Evolutionary conservation across 345 rosid species (phyloP).

Genomic region (Trapa incisa): DNA sequence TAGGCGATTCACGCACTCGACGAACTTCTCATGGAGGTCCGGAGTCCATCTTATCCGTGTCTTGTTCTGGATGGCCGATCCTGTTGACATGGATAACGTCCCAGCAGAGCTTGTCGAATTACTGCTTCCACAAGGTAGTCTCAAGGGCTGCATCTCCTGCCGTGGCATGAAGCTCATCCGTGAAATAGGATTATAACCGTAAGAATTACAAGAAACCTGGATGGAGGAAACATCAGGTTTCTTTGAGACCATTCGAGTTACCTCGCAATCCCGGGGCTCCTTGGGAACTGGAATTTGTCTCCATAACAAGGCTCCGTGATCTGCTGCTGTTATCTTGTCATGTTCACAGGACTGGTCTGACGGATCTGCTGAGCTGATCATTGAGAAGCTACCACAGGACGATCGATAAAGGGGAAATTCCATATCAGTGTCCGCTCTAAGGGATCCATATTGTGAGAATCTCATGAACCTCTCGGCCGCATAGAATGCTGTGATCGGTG

Average conservation of each 20-base stretch:
- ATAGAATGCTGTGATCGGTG: constrained; percentile 41
- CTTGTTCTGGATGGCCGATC: constrained; percentile 25
- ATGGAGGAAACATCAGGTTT: not conserved
- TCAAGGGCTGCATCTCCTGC: too few species aligned
- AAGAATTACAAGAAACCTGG: constrained; percentile 22
- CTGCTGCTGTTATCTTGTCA: not conserved
- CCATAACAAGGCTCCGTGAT: not conserved
- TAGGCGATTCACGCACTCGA: constrained; percentile 59
- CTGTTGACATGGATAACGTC: constrained; percentile 12
- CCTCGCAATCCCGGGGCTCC: constrained; percentile 2
- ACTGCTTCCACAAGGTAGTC: constrained; percentile 11
- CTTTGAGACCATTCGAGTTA: not conserved
- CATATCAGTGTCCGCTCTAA: constrained; percentile 16
- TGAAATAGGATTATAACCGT: constrained; percentile 15
- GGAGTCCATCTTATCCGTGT: constrained; percentile 78
- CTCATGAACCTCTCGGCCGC: constrained; percentile 46
- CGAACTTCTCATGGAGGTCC: constrained; percentile 83
- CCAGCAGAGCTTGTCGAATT: not conserved
- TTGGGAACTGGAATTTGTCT: not conserved
- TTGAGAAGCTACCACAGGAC: constrained; percentile 5
- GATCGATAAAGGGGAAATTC: constrained; percentile 16
- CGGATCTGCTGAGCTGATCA: not conserved
- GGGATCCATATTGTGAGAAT: constrained; percentile 21
- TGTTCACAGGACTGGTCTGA: not conserved
- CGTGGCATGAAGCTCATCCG: not conserved